A percentile compares a stretch with the other conserved stretches of the same genome.
These are phyloP conservation scores for Hypoxylon sp. DNA, from an alignment of 2,329 filamentous ascomycete genomes.

Conservation along the genomic window DNA sequence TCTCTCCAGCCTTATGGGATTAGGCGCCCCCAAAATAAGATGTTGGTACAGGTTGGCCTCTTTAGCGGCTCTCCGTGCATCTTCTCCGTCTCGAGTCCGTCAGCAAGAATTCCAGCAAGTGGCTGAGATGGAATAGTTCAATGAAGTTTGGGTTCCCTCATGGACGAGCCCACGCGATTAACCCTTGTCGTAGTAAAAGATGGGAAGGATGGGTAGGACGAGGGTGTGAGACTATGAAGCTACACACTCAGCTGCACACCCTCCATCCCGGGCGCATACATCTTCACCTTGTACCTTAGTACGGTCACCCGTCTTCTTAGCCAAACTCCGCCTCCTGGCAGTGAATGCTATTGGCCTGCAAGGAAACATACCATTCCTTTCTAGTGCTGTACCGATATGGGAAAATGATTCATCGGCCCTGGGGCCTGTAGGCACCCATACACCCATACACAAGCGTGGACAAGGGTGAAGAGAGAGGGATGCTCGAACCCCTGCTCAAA, in stretches of 20 bases:
- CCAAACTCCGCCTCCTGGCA: conserved; percentile 45
- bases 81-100: conserved; percentile 21
- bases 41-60: conserved; percentile 7
- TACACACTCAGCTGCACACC: conserved; percentile 22
- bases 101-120: conserved; percentile 24
- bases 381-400: conserved; percentile 40
- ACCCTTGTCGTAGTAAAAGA: conserved; percentile 12
- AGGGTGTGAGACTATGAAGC: conserved; percentile 34
- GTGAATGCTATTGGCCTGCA: conserved; percentile 41
- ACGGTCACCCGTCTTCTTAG: conserved; percentile 41
- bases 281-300: conserved; percentile 38
- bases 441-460: conserved; percentile 10
- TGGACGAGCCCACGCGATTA: conserved; percentile 23
- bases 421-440: conserved; percentile 32
- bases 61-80: conserved; percentile 16
- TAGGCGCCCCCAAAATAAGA: conserved; percentile 11
- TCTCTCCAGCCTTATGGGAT: conserved; percentile 16
- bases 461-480: conserved; percentile 39
- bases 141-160: conserved; percentile 31
- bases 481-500: conserved; percentile 36
- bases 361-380: conserved; percentile 47
- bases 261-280: conserved; percentile 30
- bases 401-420: conserved; percentile 46
- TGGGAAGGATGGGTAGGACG: no score
- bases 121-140: conserved; percentile 28